These are phyloP conservation scores for Tolypocladium nubicola DNA, from an alignment of 2,329 filamentous ascomycete species.

Conservation along the genomic window DNA sequence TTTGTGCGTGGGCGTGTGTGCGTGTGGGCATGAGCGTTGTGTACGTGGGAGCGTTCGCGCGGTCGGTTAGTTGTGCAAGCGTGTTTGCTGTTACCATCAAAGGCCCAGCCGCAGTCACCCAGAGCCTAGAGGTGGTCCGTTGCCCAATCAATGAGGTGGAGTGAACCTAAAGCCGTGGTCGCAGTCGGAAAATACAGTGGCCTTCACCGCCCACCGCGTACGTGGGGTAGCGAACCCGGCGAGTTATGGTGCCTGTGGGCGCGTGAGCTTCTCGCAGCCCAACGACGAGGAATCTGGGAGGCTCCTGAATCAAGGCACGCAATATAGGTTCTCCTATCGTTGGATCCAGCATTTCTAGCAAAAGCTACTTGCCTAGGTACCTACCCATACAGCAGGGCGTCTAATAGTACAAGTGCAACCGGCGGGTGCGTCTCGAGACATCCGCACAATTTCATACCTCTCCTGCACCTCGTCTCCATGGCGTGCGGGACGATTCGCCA, in stretches of 20 bases:
- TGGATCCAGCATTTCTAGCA: background rate
- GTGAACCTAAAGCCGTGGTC: background rate
- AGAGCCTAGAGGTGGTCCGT: background rate
- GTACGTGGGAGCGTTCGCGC: background rate
- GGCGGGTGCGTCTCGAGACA: background rate
- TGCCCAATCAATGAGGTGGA: background rate
- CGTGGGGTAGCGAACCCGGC: background rate
- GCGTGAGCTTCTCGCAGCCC: background rate
- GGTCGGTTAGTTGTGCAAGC: background rate
- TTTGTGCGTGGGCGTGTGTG: background rate
- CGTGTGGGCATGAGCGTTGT: background rate
- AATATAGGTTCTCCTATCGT: background rate
- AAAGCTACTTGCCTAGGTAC: background rate
- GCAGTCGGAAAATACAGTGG: background rate
- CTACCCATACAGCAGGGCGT: background rate
- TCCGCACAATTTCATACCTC: no score
- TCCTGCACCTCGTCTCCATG: background rate
- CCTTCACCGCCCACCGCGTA: background rate
- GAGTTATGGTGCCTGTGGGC: background rate
- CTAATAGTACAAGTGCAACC: background rate
- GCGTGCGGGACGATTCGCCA: background rate
- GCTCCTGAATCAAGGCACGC: background rate
- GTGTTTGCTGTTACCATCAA: background rate
- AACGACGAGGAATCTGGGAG: background rate
- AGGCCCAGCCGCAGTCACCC: background rate